Evolutionary conservation across 2,329 filamentous ascomycete species (phyloP), one percentile per base, ranked within the genome.

Genomic region (Sporothrix mexicana): DNA sequence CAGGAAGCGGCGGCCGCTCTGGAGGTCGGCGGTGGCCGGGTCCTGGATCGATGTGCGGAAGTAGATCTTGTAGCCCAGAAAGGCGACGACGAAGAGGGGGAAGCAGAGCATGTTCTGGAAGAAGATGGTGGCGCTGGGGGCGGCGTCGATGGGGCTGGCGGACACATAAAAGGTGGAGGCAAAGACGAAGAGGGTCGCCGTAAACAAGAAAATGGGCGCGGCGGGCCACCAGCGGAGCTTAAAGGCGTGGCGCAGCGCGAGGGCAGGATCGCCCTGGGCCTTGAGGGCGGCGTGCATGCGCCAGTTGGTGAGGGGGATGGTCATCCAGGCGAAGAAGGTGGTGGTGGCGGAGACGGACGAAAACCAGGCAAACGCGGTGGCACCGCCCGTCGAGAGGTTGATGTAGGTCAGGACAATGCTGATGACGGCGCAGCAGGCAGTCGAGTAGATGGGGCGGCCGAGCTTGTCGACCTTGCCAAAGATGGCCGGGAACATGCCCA

Each of bases 391-490:
- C 8, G 72, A 74, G 6, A 74, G 68, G 51, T 75, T 74, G 49
- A 75, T 74, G 69, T 75, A 75, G 30, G 74, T 75, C 71, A 75
- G 71, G 23, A 72, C 71, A 25, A 73, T 70, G 69, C 68, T 69
- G 59, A 75, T 41, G 25, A 75, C 2, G 12, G 53, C 64, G 45
- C 68, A 73, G 43, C 41, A 61, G 23, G 71, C 10, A 23, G 43
- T 71, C 5, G 74, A 73, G 61, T 71, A 74, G 57, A 73, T 41
- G 30, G 74, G 74, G 0, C 74, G 74, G 41, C 72, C 72, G 20
- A 61, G 30, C 13, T 30, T 25, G 72, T 74, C 74, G 45, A 74
- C 74, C 2, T 30, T 59, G 25, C 72, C 74, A 30, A 74, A 73
- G 55, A 74, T 69, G 68, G 64, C 67, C 0, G 74, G 74, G 43